phyloP scores from a whole-genome alignment of 768 basidiomycete species.

The Lactarius deliciosus region DNA sequence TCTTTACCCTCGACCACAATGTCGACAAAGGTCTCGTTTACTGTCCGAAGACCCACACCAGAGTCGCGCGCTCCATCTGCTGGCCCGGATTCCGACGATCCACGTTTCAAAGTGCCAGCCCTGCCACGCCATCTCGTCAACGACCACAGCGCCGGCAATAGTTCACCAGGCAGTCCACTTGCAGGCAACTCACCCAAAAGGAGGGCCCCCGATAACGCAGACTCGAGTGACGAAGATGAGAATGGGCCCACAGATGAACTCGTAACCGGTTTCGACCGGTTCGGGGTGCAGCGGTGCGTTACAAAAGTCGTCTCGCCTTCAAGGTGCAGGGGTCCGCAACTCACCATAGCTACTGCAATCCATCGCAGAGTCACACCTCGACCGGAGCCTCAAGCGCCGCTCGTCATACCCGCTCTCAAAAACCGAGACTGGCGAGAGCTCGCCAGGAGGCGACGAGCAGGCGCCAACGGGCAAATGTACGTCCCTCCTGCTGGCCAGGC shows the following conservation, averaged over 20 bases:
- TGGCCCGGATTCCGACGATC: conserved; percentile 58
- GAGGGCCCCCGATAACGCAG: conserved; percentile 42
- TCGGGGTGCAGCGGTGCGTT: conserved; percentile 86
- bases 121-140: conserved; percentile 56
- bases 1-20: neutral
- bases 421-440: conserved; percentile 90
- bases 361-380: conserved; percentile 48
- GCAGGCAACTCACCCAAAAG: conserved; percentile 51
- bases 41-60: conserved; percentile 76
- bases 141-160: conserved; percentile 29
- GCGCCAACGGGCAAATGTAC: conserved; percentile 44
- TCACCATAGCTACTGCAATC: conserved; percentile 56
- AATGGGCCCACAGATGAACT: conserved; percentile 56
- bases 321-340: conserved; percentile 55
- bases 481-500: conserved; percentile 63
- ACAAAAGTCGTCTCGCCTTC: conserved; percentile 16
- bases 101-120: conserved; percentile 55
- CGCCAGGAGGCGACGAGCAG: conserved; percentile 62
- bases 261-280: conserved; percentile 68
- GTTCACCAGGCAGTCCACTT: conserved; percentile 55
- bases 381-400: conserved; percentile 53
- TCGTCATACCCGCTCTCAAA: conserved; percentile 83
- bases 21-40: conserved; percentile 63
- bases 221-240: conserved; percentile 58
- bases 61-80: conserved; percentile 60